These are phyloP conservation scores for Aphanomyces invadans DNA, from an alignment of 352 stramenopile genomes.

Conservation along the genomic window DNA sequence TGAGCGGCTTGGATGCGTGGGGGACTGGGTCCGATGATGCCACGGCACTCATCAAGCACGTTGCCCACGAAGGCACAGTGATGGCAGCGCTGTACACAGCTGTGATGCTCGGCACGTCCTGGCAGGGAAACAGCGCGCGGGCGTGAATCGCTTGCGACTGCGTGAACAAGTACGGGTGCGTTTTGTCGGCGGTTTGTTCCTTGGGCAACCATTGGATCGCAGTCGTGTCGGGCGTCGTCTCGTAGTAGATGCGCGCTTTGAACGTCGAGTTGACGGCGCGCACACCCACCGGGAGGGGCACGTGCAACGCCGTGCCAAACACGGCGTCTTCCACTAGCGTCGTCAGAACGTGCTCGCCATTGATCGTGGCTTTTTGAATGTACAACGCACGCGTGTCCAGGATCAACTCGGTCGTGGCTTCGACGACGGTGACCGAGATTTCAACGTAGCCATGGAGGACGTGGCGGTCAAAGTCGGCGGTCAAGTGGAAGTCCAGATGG, in stretches of 20 bases:
- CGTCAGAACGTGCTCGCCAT: not conserved
- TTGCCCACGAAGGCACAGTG: conserved; percentile 86
- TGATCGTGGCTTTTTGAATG: conserved; percentile 15
- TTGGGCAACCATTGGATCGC: conserved; percentile 78
- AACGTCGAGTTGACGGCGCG: conserved; percentile 69
- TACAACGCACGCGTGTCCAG: conserved; percentile 6
- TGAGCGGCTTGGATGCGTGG: conserved; percentile 25
- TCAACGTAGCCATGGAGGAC: conserved; percentile 14
- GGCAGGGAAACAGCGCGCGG: conserved; percentile 75
- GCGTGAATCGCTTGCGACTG: conserved; percentile 83
- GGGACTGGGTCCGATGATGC: conserved; percentile 25
- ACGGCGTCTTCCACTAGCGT: conserved; percentile 29
- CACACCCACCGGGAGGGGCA: conserved; percentile 56
- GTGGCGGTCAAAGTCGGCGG: conserved; percentile 17
- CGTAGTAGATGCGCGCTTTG: conserved; percentile 49
- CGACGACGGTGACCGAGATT: not conserved
- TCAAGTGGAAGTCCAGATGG: not conserved
- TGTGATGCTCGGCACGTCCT: conserved; percentile 93
- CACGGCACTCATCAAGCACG: conserved; percentile 82
- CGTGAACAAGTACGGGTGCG: conserved; percentile 74
- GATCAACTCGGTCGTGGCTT: conserved; percentile 7
- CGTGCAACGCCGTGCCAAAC: conserved; percentile 59
- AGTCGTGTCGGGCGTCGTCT: conserved; percentile 50
- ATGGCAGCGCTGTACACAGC: conserved; percentile 92
- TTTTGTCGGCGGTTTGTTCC: conserved; percentile 74